These are phyloP conservation scores for Phytophthora idaei DNA, from an alignment of 352 stramenopile genomes.

Conservation along the genomic window DNA sequence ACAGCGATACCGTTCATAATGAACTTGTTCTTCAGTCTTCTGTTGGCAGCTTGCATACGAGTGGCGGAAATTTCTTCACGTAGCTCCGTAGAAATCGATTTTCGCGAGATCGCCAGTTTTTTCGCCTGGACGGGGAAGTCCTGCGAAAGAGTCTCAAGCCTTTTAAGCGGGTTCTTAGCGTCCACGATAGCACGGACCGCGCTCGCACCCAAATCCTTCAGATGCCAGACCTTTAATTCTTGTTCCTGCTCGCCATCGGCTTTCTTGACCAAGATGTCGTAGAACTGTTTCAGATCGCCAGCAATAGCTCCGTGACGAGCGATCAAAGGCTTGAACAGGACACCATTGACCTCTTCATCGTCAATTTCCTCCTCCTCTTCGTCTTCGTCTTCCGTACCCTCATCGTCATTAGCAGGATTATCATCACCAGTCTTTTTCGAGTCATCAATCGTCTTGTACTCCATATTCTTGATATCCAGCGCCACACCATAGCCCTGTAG, in stretches of 20 bases:
- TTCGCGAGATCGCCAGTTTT: slow-evolving; percentile 73
- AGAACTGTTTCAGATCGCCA: slow-evolving; percentile 57
- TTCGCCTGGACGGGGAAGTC: slow-evolving; percentile 91
- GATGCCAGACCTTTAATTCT: slow-evolving; percentile 85
- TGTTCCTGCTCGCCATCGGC: slow-evolving; percentile 42
- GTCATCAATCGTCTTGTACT: slow-evolving; percentile 97
- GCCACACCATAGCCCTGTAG: slow-evolving; percentile 93
- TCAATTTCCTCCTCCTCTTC: slow-evolving; percentile 45
- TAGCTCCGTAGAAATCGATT: slow-evolving; percentile 55
- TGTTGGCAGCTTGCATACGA: slow-evolving; percentile 37
- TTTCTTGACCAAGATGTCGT: slow-evolving; percentile 56
- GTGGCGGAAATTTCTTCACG: slow-evolving; percentile 47
- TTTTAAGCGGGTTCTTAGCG: slow-evolving; percentile 77
- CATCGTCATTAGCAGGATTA: slow-evolving; percentile 32
- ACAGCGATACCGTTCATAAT: slow-evolving; percentile 89
- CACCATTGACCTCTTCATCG: slow-evolving; percentile 69
- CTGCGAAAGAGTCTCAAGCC: slow-evolving; percentile 81
- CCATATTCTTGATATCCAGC: slow-evolving; percentile 97
- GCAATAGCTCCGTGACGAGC: slow-evolving; percentile 50
- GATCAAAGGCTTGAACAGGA: slow-evolving; percentile 67
- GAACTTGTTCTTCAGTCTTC: slow-evolving; percentile 67
- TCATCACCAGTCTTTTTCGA: slow-evolving; percentile 64
- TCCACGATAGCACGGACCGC: slow-evolving; percentile 74
- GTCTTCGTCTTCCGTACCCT: slow-evolving; percentile 43
- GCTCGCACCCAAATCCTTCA: slow-evolving; percentile 89